Evolutionary conservation across 768 basidiomycete species (phyloP).

Genomic region (Tubosaeta brunneosetosa): DNA sequence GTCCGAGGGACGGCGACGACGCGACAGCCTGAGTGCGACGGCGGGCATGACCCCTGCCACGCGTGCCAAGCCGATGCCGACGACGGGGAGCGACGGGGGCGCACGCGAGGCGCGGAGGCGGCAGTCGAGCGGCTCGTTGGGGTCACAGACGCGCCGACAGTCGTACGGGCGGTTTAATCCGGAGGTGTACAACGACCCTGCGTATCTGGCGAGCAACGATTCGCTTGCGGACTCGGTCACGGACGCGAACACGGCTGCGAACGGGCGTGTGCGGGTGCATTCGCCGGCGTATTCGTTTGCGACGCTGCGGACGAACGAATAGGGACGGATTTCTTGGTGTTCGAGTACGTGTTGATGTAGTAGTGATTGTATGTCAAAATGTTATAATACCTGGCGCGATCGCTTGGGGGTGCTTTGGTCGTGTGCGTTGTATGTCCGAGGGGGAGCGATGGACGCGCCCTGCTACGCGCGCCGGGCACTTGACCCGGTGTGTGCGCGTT

Average conservation of each 20-base stretch:
- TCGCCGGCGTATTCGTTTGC: slow-evolving; percentile 18
- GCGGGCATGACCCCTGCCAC: slow-evolving; percentile 26
- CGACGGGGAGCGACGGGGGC: slow-evolving; percentile 8
- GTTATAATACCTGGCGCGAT: background rate
- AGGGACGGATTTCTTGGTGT: background rate
- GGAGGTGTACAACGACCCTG: slow-evolving; percentile 24
- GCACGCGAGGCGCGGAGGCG: slow-evolving; percentile 8
- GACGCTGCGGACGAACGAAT: slow-evolving; percentile 12
- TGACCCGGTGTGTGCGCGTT: no score
- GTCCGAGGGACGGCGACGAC: slow-evolving; percentile 24
- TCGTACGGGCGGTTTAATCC: slow-evolving; percentile 20
- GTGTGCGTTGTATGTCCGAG: no score
- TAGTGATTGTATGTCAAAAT: slow-evolving; percentile 4
- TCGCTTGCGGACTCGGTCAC: slow-evolving; percentile 25
- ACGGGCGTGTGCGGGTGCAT: slow-evolving; percentile 19
- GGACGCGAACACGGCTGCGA: slow-evolving; percentile 22
- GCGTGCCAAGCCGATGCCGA: slow-evolving; percentile 10
- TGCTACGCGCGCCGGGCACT: no score
- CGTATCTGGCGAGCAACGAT: slow-evolving; percentile 24
- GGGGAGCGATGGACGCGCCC: no score
- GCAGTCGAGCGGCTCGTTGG: slow-evolving; percentile 23
- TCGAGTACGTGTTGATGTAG: slow-evolving; percentile 8
- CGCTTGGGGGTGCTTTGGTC: background rate
- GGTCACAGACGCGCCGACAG: slow-evolving; percentile 15
- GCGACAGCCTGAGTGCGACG: slow-evolving; percentile 16